A percentile compares a stretch with the other conserved stretches of the same genome.
Evolutionary conservation across 345 rosid species (phyloP).

Genomic region (Trapa incisa): DNA sequence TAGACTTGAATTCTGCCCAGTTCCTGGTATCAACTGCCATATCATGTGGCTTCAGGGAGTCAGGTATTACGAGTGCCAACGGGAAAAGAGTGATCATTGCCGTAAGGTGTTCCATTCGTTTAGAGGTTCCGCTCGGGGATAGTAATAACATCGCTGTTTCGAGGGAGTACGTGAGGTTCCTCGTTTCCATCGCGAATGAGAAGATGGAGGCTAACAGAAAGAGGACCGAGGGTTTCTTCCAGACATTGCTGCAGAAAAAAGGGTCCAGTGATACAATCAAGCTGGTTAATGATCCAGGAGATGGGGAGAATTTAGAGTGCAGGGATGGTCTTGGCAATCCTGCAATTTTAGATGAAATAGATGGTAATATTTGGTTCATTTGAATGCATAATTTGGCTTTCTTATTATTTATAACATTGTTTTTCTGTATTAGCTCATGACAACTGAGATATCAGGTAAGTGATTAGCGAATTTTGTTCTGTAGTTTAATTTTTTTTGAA

Average conservation of each 20-base stretch:
- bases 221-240: constrained; percentile 49
- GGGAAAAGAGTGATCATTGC: constrained; percentile 70
- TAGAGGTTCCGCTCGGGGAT: constrained; percentile 82
- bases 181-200: constrained; percentile 60
- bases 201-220: constrained; percentile 78
- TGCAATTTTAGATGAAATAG: constrained; percentile 9
- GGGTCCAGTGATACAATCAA: background rate
- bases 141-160: constrained; percentile 38
- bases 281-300: constrained; percentile 7
- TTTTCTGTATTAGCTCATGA: background rate
- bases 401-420: background rate
- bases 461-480: background rate
- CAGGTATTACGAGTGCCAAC: constrained; percentile 66
- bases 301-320: constrained; percentile 12
- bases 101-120: constrained; percentile 64
- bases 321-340: constrained; percentile 6
- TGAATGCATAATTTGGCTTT: background rate
- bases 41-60: constrained; percentile 63
- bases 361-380: constrained; percentile 1
- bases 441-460: background rate
- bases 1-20: constrained; percentile 52
- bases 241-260: constrained; percentile 26
- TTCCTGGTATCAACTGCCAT: constrained; percentile 57
- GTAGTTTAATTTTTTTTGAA: no score
- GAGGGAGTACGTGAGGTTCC: constrained; percentile 52